phyloP scores from a whole-genome alignment of 202 grass and related monocot genomes.

The Panicum hallii region DNA sequence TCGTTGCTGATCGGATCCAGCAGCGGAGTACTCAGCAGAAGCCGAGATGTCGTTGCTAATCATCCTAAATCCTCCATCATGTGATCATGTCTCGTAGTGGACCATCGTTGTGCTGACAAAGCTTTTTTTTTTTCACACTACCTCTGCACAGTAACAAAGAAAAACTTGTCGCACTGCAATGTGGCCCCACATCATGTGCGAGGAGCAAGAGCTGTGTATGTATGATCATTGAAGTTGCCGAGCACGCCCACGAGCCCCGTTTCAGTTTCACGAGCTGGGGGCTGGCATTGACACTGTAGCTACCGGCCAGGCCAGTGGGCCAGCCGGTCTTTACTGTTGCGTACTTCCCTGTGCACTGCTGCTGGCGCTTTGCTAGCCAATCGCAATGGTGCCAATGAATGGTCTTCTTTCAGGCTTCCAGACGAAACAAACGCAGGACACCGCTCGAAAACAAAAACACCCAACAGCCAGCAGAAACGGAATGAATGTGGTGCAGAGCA shows the following conservation, averaged over 20 bases:
- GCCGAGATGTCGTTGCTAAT: neutral
- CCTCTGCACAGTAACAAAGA: neutral
- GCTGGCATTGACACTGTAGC: slow-evolving; percentile 1
- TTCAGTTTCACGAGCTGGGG: neutral
- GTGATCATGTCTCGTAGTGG: neutral
- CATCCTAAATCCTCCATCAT: neutral
- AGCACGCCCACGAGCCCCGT: neutral
- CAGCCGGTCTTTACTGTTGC: slow-evolving; percentile 1
- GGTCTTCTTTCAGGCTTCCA: neutral
- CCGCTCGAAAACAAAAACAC: neutral
- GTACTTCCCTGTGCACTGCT: neutral
- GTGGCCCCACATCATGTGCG: neutral
- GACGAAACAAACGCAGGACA: neutral
- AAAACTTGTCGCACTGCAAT: neutral
- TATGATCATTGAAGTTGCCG: neutral
- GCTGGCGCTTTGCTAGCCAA: neutral
- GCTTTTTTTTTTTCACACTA: neutral
- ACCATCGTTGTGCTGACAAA: neutral
- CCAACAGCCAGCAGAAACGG: too few relatives aligned
- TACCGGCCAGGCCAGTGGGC: slow-evolving; percentile 1
- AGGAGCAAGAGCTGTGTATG: neutral
- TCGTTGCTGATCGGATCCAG: neutral
- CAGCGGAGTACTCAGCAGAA: neutral
- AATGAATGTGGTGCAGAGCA: too few relatives aligned
- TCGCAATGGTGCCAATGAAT: neutral